Evolutionary conservation across 768 basidiomycete species (phyloP).

Genomic region (Amanita molliuscula): DNA sequence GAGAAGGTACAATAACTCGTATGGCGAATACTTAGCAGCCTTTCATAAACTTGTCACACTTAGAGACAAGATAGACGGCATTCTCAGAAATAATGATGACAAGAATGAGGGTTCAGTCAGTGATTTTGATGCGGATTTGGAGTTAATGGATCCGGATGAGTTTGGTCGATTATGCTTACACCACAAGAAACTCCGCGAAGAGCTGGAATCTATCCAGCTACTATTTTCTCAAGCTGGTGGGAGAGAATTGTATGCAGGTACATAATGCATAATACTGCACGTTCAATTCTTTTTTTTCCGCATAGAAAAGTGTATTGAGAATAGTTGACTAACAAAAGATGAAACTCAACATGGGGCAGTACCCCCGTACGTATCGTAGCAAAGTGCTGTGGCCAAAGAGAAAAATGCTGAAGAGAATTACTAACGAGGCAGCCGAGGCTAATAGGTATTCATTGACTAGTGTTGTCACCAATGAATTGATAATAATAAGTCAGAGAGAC

Average conservation of each 20-base stretch:
- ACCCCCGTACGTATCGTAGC: too few relatives aligned
- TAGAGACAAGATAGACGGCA: constrained; percentile 27
- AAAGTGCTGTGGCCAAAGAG: too few relatives aligned
- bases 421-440: too few relatives aligned
- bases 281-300: too few relatives aligned
- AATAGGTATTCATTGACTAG: too few relatives aligned
- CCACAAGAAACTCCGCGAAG: constrained; percentile 37
- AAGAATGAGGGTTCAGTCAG: constrained; percentile 24
- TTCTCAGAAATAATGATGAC: constrained; percentile 31
- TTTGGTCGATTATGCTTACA: constrained; percentile 31
- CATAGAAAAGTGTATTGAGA: too few relatives aligned
- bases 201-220: constrained; percentile 37
- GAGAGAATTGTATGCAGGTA: neutral
- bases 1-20: constrained; percentile 39
- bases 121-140: constrained; percentile 46
- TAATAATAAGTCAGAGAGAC: too few relatives aligned
- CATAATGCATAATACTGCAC: neutral
- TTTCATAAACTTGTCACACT: constrained; percentile 39
- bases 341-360: too few relatives aligned
- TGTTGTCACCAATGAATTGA: too few relatives aligned
- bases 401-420: too few relatives aligned
- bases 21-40: constrained; percentile 37
- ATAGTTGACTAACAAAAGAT: too few relatives aligned
- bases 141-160: constrained; percentile 41
- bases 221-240: neutral